phyloP scores from a whole-genome alignment of 352 stramenopile genomes.

The Phytophthora megakarya region DNA sequence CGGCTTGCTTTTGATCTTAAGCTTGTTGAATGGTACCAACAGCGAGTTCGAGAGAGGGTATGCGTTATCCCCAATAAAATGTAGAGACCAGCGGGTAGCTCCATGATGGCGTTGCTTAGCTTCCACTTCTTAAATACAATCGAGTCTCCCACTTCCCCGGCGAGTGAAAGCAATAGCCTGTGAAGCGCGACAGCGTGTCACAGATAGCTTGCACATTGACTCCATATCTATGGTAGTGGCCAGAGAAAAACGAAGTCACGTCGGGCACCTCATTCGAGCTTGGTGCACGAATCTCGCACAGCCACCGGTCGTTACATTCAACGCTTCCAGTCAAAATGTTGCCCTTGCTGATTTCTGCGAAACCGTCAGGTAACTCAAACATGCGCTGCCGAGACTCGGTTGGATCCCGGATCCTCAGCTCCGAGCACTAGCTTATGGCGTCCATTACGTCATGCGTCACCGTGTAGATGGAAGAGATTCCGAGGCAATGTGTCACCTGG shows the following conservation, averaged over 20 bases:
- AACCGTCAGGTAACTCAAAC: no score
- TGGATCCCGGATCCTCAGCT: no score
- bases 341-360: no score
- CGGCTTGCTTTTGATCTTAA: neutral
- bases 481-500: no score
- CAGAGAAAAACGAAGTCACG: no score
- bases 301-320: no score
- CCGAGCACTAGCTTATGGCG: no score
- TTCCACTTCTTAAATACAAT: conserved; percentile 17
- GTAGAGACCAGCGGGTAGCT: conserved; percentile 8
- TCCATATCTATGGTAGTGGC: conserved; percentile 17
- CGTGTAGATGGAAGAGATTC: no score
- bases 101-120: conserved; percentile 10
- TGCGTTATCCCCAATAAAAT: conserved; percentile 4
- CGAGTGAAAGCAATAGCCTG: conserved; percentile 13
- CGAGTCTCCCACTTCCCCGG: conserved; percentile 2
- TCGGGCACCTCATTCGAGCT: conserved; percentile 16
- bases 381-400: no score
- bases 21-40: conserved; percentile 14
- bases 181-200: conserved; percentile 13
- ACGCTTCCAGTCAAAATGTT: no score
- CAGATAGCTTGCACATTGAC: conserved; percentile 18
- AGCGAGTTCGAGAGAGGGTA: conserved; percentile 10
- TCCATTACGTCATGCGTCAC: no score
- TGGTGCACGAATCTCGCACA: no score